Percentiles rank a stretch among this genome's conserved stretches.
Evolutionary conservation across 1,284 basidiomycete species (phyloP).

Genomic region (Athelia psychrophila): DNA sequence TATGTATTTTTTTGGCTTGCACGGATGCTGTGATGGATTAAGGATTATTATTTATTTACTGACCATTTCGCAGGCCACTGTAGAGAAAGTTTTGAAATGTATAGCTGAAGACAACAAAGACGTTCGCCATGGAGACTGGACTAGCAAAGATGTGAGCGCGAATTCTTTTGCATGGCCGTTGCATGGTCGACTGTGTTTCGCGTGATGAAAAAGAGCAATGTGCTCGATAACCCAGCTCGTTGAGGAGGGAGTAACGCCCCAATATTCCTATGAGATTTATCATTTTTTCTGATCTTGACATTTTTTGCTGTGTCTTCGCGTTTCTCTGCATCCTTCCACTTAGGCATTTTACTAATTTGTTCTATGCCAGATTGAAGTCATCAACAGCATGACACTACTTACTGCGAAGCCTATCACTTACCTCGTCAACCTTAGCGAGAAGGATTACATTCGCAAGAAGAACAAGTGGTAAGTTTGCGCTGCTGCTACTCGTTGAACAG

Average conservation of each 20-base stretch:
- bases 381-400: constrained; percentile 89
- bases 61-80: constrained; percentile 56
- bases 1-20: constrained; percentile 37
- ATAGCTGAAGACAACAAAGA: constrained; percentile 87
- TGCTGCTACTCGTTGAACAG: neutral
- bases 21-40: constrained; percentile 4
- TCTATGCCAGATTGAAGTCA: constrained; percentile 64
- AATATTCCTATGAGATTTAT: constrained; percentile 58
- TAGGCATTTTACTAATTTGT: neutral
- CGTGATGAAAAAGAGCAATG: constrained; percentile 78
- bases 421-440: constrained; percentile 96
- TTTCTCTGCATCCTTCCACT: constrained; percentile 3
- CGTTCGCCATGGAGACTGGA: constrained; percentile 94
- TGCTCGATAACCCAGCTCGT: constrained; percentile 77
- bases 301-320: constrained; percentile 3
- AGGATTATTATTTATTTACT: constrained; percentile 10
- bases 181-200: too few species aligned
- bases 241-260: constrained; percentile 77
- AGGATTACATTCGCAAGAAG: constrained; percentile 96
- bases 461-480: constrained; percentile 82
- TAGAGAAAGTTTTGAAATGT: constrained; percentile 83
- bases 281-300: constrained; percentile 38
- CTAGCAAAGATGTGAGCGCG: constrained; percentile 88
- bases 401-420: constrained; percentile 99
- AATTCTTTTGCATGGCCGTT: neutral